phyloP scores from a whole-genome alignment of 305 asterid species.

The Salvia sclarea region DNA sequence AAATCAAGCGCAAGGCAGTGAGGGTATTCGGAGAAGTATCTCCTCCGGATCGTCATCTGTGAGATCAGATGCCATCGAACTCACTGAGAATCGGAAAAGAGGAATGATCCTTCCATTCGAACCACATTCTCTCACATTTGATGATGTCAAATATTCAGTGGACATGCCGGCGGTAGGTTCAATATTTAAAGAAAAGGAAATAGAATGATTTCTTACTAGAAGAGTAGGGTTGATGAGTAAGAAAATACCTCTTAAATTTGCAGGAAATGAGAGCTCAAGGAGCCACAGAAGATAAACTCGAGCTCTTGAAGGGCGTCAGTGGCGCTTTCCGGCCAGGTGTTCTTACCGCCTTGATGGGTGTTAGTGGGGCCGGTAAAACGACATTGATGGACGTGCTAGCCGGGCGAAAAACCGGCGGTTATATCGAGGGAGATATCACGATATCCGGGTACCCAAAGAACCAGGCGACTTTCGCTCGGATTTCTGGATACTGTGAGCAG shows the following conservation, averaged over 20 bases:
- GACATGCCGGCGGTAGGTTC: slow-evolving; percentile 74
- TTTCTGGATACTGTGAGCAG: slow-evolving; percentile 77
- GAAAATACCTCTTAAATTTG: neutral
- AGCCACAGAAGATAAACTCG: slow-evolving; percentile 47
- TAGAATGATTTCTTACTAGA: neutral
- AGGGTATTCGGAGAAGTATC: slow-evolving; percentile 28
- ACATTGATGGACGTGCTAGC: slow-evolving; percentile 81
- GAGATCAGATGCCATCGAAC: slow-evolving; percentile 32
- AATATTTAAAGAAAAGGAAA: neutral
- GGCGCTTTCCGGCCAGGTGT: slow-evolving; percentile 86
- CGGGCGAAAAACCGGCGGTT: slow-evolving; percentile 77
- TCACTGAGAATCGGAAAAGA: slow-evolving; percentile 32
- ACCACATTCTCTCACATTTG: slow-evolving; percentile 67
- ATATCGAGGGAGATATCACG: slow-evolving; percentile 55
- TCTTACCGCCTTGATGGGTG: slow-evolving; percentile 80
- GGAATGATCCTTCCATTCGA: slow-evolving; percentile 81
- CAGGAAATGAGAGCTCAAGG: slow-evolving; percentile 77
- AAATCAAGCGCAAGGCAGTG: slow-evolving; percentile 17
- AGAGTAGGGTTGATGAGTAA: neutral
- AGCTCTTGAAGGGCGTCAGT: slow-evolving; percentile 65
- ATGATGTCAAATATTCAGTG: slow-evolving; percentile 56
- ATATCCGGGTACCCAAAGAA: slow-evolving; percentile 68
- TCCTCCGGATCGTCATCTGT: slow-evolving; percentile 38
- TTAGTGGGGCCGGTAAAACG: slow-evolving; percentile 85
- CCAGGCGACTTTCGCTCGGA: slow-evolving; percentile 63